phyloP scores from a whole-genome alignment of 352 stramenopile species.

The Thalassiosira ordinaria region DNA sequence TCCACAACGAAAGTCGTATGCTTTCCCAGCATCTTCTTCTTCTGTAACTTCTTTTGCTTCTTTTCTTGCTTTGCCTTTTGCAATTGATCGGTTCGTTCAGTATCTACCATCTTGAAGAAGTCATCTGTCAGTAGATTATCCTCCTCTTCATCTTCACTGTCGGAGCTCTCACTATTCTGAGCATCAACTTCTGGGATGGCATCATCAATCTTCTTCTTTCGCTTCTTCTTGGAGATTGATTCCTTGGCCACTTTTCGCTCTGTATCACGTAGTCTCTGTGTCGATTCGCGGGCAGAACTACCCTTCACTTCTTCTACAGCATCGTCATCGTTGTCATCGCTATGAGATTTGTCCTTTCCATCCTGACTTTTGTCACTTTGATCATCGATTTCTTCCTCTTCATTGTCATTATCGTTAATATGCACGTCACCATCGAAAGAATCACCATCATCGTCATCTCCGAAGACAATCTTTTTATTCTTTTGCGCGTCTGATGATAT shows the following conservation, averaged over 20 bases:
- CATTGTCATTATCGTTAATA: neutral
- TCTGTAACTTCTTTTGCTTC: constrained; percentile 36
- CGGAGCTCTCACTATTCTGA: neutral
- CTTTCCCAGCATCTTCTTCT: constrained; percentile 39
- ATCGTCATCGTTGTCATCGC: constrained; percentile 36
- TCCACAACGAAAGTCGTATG: constrained; percentile 52
- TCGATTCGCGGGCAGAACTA: constrained; percentile 42
- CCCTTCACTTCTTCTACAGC: constrained; percentile 51
- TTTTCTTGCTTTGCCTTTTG: constrained; percentile 35
- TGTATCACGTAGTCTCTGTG: constrained; percentile 33
- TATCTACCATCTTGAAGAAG: constrained; percentile 54
- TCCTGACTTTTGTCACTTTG: neutral
- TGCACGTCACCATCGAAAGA: neutral
- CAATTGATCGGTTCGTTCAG: constrained; percentile 40
- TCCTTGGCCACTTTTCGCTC: constrained; percentile 43
- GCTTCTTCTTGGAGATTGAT: constrained; percentile 34
- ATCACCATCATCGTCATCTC: constrained; percentile 19
- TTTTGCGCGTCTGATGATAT: constrained; percentile 31
- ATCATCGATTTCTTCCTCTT: constrained; percentile 13
- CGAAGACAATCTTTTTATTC: constrained; percentile 52
- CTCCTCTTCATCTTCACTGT: constrained; percentile 7
- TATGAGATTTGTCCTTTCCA: neutral
- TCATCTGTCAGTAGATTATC: constrained; percentile 33
- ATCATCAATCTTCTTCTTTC: constrained; percentile 38
- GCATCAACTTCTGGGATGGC: neutral